A percentile compares a stretch with the other conserved stretches of the same genome.
Evolutionary conservation across 2,329 filamentous ascomycete species (phyloP).

Genomic region (Anisogramma anomala): DNA sequence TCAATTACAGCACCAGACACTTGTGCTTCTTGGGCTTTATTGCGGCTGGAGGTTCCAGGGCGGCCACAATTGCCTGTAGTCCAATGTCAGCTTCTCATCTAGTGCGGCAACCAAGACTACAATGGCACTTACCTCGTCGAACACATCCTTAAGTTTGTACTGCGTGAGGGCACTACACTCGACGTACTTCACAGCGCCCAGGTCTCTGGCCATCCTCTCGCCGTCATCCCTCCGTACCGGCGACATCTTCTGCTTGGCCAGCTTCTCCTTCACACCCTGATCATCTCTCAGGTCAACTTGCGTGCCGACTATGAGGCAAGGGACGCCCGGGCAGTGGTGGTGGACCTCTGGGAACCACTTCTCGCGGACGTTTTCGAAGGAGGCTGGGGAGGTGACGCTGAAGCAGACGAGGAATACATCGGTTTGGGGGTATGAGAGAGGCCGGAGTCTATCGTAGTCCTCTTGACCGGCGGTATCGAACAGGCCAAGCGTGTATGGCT

Average conservation of each 20-base stretch:
- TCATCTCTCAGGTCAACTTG: constrained; percentile 95
- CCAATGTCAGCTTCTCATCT: background rate
- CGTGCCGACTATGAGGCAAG: constrained; percentile 94
- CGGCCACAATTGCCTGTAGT: constrained; percentile 79
- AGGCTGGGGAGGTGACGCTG: constrained; percentile 91
- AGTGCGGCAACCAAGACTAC: background rate
- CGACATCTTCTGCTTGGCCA: constrained; percentile 90
- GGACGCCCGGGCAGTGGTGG: constrained; percentile 95
- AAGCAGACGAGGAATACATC: constrained; percentile 99
- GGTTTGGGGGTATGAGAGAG: constrained; percentile 94
- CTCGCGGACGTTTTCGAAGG: constrained; percentile 97
- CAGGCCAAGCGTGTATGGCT: constrained; percentile 91
- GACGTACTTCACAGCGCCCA: constrained; percentile 97
- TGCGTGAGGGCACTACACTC: constrained; percentile 97
- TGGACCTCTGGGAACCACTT: constrained; percentile 99
- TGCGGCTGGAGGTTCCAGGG: constrained; percentile 67
- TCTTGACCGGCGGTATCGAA: constrained; percentile 99
- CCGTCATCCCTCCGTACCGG: constrained; percentile 88
- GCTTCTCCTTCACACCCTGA: constrained; percentile 73
- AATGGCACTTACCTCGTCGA: constrained; percentile 69
- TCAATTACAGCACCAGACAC: constrained; percentile 55
- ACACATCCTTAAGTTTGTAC: constrained; percentile 97
- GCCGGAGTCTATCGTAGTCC: constrained; percentile 95
- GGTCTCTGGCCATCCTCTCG: constrained; percentile 89
- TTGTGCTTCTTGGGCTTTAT: constrained; percentile 66